Percentiles rank a stretch among this genome's conserved stretches.
Evolutionary conservation across 208 protist species (phyloP).

Genomic region (Leptomonas seymouri): DNA sequence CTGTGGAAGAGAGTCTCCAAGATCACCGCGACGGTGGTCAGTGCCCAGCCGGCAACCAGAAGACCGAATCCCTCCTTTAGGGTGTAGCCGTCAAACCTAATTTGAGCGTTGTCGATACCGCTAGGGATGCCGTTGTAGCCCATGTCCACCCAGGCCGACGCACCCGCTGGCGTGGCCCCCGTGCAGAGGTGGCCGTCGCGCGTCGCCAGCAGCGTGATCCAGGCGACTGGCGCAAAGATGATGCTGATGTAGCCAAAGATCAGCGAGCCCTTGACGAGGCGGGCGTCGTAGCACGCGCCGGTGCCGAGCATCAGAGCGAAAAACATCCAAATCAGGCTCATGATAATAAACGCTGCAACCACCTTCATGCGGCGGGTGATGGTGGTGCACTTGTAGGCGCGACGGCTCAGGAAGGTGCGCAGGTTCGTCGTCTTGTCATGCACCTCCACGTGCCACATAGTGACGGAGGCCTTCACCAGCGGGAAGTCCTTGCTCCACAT

Average conservation of each 20-base stretch:
- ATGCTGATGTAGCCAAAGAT: slow-evolving; percentile 32
- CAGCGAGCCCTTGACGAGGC: slow-evolving; percentile 14
- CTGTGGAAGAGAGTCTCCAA: slow-evolving; percentile 37
- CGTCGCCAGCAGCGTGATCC: slow-evolving; percentile 38
- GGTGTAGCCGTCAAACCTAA: slow-evolving; percentile 42
- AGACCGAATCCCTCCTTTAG: slow-evolving; percentile 41
- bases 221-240: slow-evolving; percentile 41
- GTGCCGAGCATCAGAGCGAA: slow-evolving; percentile 40
- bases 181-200: slow-evolving; percentile 37
- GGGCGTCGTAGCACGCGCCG: slow-evolving; percentile 33
- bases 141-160: slow-evolving; percentile 41
- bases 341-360: slow-evolving; percentile 45
- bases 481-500: slow-evolving; percentile 43
- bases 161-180: slow-evolving; percentile 22
- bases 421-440: slow-evolving; percentile 38
- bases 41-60: slow-evolving; percentile 34
- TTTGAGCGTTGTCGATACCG: slow-evolving; percentile 38
- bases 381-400: slow-evolving; percentile 44
- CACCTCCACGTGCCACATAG: slow-evolving; percentile 53
- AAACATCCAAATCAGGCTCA: slow-evolving; percentile 52
- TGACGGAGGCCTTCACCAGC: slow-evolving; percentile 38
- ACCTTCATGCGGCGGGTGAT: slow-evolving; percentile 57
- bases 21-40: slow-evolving; percentile 32
- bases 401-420: slow-evolving; percentile 45
- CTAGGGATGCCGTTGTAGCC: slow-evolving; percentile 57